Evolutionary conservation across 2,329 filamentous ascomycete genomes (phyloP).

Genomic region (Tolypocladium sp.): DNA sequence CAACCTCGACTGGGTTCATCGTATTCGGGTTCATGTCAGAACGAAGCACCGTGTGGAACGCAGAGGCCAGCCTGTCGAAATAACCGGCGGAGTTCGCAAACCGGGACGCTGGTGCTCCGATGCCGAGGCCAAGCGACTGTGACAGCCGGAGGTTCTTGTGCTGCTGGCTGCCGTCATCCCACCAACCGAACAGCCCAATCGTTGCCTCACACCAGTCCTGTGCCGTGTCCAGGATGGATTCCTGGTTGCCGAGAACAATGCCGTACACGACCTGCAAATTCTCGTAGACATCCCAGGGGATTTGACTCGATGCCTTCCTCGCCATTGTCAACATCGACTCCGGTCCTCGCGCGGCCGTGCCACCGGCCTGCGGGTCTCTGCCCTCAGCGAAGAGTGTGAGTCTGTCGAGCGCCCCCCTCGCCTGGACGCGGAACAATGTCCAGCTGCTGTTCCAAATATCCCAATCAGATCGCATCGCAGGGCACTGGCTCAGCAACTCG

Average conservation of each 20-base stretch:
- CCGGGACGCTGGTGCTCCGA: slow-evolving; percentile 26
- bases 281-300: slow-evolving; percentile 87
- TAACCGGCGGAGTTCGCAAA: slow-evolving; percentile 57
- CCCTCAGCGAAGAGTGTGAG: slow-evolving; percentile 75
- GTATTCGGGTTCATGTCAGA: slow-evolving; percentile 72
- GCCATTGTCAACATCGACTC: slow-evolving; percentile 54
- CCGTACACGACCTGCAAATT: slow-evolving; percentile 73
- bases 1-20: slow-evolving; percentile 68
- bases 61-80: slow-evolving; percentile 60
- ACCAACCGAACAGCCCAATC: slow-evolving; percentile 79
- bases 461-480: slow-evolving; percentile 65
- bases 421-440: slow-evolving; percentile 71
- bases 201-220: slow-evolving; percentile 92
- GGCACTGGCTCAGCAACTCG: slow-evolving; percentile 63
- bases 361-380: slow-evolving; percentile 37
- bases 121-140: slow-evolving; percentile 25
- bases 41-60: slow-evolving; percentile 59
- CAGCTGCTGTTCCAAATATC: slow-evolving; percentile 74
- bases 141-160: slow-evolving; percentile 30
- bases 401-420: slow-evolving; percentile 58
- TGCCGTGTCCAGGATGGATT: slow-evolving; percentile 66
- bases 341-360: slow-evolving; percentile 29
- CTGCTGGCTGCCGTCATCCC: slow-evolving; percentile 64
- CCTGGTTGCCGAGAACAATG: slow-evolving; percentile 65
- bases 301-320: slow-evolving; percentile 72